Base-by-base conservation (phyloP, 176 grass and related monocot species). In the Carex parvula region DNA sequence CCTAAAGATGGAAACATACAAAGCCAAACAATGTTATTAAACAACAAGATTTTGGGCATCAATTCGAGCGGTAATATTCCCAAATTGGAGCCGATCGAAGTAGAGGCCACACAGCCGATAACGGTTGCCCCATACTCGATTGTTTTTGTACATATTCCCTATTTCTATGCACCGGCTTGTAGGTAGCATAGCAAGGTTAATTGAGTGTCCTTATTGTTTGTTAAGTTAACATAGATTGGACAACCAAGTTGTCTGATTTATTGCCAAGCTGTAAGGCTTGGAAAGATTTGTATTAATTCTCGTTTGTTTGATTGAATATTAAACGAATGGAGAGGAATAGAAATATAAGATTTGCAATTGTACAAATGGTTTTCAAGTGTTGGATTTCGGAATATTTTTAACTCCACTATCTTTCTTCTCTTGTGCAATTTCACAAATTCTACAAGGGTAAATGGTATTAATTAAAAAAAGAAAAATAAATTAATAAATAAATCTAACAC, bases 1-100 rank as follows among this genome's bases (percentile, higher is more conserved):
- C 84, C 96, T 22, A 94, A 88, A 78, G 83, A 85, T 52, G 88
- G 91, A 29, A 85, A 95, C 24, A 24, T 99, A 64, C 96, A 99
- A 79, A 99, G 96, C 90, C 96, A 95, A 35, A 90, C 86, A 26
- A 79, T 95, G 93, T 33, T 99, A 63, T 88, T 99, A 15, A 99
- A 99, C 79, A 93, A 88, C 83, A 92, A 91, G 3, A 24, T 88
- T 53, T 65, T 99, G 82, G 87, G 65, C 1, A 76, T 91, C 8
- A 85, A 90, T 85, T 88, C 84, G 39, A 65, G 84, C 14, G 91
- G 91, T 60, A 81, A 70, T 21, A 95, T 99, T 87, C 96, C 96
- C 6, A 78, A 90, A 74, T 84, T 99, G 64, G 83, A 88, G 53
- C 89, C 93, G 4, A 75, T 92, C 46, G 64, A 85, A 62, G 81